Conservation (phyloP, 1,284 basidiomycete species). For the Somion occarium region DNA sequence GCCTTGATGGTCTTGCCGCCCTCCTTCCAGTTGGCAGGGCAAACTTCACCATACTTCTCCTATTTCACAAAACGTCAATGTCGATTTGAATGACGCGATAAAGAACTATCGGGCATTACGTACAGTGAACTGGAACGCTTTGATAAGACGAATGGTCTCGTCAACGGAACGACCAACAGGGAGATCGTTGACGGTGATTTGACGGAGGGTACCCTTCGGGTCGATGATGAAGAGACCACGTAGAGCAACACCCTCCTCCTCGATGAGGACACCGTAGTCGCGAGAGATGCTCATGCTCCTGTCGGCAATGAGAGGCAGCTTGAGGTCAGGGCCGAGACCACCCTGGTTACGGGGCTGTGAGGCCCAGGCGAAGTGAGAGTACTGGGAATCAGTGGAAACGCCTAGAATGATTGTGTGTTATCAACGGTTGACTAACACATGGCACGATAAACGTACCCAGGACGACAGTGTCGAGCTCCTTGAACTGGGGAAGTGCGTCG, state of each 20-base stretch:
- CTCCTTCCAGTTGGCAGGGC: constrained; percentile 84
- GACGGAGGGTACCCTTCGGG: constrained; percentile 77
- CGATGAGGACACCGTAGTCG: constrained; percentile 82
- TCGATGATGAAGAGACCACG: constrained; percentile 89
- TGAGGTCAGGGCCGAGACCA: constrained; percentile 83
- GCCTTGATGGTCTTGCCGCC: constrained; percentile 76
- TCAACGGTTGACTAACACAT: background rate
- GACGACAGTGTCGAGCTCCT: constrained; percentile 68
- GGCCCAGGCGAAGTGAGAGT: constrained; percentile 86
- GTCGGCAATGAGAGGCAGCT: constrained; percentile 75
- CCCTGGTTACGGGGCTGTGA: constrained; percentile 76
- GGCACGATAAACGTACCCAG: constrained; percentile 47
- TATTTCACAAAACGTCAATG: constrained; percentile 20
- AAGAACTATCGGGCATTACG: constrained; percentile 20
- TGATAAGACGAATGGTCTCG: constrained; percentile 83
- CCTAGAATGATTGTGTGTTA: constrained; percentile 30
- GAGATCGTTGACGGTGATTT: constrained; percentile 86
- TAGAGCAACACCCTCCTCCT: constrained; percentile 81
- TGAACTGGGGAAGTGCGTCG: constrained; percentile 73
- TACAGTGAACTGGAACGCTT: constrained; percentile 88
- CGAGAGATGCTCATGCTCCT: constrained; percentile 62
- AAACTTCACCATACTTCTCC: constrained; percentile 88
- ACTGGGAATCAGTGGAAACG: constrained; percentile 85
- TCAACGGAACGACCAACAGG: constrained; percentile 90
- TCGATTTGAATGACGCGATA: background rate